Evolutionary conservation across 139 green algal genomes (phyloP).

Genomic region (Limnomonas spitsbergensis): DNA sequence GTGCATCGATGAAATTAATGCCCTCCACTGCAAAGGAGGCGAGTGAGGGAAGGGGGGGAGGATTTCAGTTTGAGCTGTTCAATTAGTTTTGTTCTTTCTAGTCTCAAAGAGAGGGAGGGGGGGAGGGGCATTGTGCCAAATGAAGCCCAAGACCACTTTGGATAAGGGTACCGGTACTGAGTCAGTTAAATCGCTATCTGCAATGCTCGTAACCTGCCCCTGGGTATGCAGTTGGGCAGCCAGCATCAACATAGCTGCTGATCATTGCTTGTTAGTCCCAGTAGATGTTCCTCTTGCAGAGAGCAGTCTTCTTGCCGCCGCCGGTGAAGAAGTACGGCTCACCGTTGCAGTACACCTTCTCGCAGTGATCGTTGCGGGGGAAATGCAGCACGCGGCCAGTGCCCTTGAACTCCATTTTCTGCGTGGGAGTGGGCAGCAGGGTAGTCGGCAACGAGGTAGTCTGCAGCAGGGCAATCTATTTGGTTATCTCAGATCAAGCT

Average conservation of each 20-base stretch:
- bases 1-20: conserved; percentile 25
- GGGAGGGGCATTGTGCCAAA: conserved; percentile 23
- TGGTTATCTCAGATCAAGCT: too few relatives aligned
- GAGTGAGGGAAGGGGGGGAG: not conserved
- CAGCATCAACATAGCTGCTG: too few relatives aligned
- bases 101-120: conserved; percentile 8
- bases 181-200: too few relatives aligned
- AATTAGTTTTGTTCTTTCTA: too few relatives aligned
- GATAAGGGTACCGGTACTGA: too few relatives aligned
- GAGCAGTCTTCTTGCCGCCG: too few relatives aligned
- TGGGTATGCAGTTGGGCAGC: too few relatives aligned
- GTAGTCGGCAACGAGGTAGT: not conserved
- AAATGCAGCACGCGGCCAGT: conserved; percentile 35
- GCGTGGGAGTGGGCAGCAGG: too few relatives aligned
- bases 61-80: not conserved
- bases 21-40: conserved; percentile 20
- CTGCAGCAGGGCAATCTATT: not conserved
- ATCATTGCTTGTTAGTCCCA: too few relatives aligned
- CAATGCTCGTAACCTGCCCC: too few relatives aligned
- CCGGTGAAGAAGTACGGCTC: too few relatives aligned
- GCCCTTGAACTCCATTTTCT: conserved; percentile 31
- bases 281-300: too few relatives aligned
- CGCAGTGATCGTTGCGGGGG: conserved; percentile 34
- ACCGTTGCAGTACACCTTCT: conserved; percentile 40
- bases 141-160: conserved; percentile 33